Percentiles rank a stretch among this genome's conserved stretches.
These are phyloP conservation scores for Saccharomycopsis vini DNA, from an alignment of 805 yeast species.

Conservation along the genomic window DNA sequence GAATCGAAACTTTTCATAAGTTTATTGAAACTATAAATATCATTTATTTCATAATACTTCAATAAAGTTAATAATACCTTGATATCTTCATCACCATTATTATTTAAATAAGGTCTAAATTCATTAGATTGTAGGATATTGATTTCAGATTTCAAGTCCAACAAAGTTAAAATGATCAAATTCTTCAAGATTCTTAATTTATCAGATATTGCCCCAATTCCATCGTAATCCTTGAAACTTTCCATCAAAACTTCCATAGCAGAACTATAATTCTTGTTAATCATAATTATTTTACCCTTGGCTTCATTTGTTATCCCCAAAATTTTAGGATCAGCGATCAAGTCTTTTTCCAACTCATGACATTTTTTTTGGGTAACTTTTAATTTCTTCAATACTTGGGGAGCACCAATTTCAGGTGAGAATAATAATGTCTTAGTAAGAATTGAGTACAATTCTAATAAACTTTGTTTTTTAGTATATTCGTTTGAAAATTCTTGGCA, in stretches of 20 bases:
- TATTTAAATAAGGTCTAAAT: conserved; percentile 40
- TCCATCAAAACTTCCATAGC: conserved; percentile 47
- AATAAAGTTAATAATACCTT: background rate
- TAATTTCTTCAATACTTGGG: background rate
- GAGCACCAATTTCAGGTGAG: background rate
- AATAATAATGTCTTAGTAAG: background rate
- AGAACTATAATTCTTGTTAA: conserved; percentile 45
- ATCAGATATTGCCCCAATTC: conserved; percentile 52
- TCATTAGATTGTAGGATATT: conserved; percentile 71
- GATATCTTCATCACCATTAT: conserved; percentile 8
- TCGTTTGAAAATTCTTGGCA: conserved; percentile 33
- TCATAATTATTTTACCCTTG: conserved; percentile 61
- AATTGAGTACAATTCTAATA: conserved; percentile 47
- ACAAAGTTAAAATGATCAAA: conserved; percentile 49
- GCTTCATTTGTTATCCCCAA: conserved; percentile 71
- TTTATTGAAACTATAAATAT: background rate
- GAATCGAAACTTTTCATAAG: background rate
- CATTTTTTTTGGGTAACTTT: conserved; percentile 41
- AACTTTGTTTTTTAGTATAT: conserved; percentile 36
- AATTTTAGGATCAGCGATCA: conserved; percentile 68
- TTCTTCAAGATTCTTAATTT: conserved; percentile 52
- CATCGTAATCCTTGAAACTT: conserved; percentile 52
- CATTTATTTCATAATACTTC: conserved; percentile 1
- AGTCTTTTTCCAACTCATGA: conserved; percentile 36
- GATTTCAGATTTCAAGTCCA: conserved; percentile 49